Percentiles rank a stretch among this genome's conserved stretches.
phyloP scores from a whole-genome alignment of 225 moss, liverwort and hornwort genomes.

The Sphagnum contortum region DNA sequence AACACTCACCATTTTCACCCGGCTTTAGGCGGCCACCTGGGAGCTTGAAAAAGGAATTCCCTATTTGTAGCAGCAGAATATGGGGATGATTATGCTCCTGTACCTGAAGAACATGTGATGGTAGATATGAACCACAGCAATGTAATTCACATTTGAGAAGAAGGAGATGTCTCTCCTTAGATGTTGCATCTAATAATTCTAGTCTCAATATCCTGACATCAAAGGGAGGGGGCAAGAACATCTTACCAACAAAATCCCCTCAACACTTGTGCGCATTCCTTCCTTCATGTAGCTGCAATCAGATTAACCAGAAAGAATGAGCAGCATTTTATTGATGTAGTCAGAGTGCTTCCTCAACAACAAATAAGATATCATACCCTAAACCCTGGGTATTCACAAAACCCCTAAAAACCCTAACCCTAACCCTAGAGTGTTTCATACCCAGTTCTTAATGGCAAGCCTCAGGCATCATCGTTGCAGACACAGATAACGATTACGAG shows the following conservation, averaged over 20 bases:
- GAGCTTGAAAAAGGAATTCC: slow-evolving; percentile 98
- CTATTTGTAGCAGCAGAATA: slow-evolving; percentile 90
- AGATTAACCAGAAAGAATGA: background rate
- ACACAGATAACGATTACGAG: too few species aligned
- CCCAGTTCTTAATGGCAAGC: too few species aligned
- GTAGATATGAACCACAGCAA: background rate
- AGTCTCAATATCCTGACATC: background rate
- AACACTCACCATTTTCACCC: slow-evolving; percentile 85
- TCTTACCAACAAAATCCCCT: slow-evolving; percentile 94
- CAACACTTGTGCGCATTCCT: slow-evolving; percentile 99
- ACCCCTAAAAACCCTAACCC: too few species aligned
- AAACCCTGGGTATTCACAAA: too few species aligned
- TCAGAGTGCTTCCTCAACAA: too few species aligned
- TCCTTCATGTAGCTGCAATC: slow-evolving; percentile 96
- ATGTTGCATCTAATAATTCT: too few species aligned
- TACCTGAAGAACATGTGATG: slow-evolving; percentile 46
- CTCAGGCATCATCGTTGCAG: too few species aligned
- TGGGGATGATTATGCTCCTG: slow-evolving; percentile 99
- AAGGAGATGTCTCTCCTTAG: too few species aligned
- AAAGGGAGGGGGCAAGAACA: background rate
- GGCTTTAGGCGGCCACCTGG: slow-evolving; percentile 97
- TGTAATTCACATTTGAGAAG: background rate
- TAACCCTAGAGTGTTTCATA: too few species aligned
- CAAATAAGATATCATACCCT: too few species aligned
- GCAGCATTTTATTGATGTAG: background rate